Evolutionary conservation across 768 basidiomycete genomes (phyloP), one percentile per base, ranked within the genome.

Genomic region (Lentinula lateritia): DNA sequence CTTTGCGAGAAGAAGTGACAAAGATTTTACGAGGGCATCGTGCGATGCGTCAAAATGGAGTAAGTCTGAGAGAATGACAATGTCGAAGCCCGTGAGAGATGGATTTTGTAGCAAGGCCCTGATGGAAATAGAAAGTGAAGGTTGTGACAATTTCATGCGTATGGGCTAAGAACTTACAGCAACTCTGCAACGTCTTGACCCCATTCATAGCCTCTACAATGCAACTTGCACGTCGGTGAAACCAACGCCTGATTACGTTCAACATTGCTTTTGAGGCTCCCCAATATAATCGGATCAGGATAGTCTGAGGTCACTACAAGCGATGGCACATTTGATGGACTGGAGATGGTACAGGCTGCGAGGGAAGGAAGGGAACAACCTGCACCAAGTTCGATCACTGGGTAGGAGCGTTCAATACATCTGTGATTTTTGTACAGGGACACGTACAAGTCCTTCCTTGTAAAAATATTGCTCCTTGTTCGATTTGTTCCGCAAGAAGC

Each of bases 321-420:
- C 9, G 78, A 72, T 3, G 87, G 85, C 2, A 82, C 73, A 2
- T 73, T 65, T 2, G 71, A 84, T 2, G 82, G 73, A 3, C 72
- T 65, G 1, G 71, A 61, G 9, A 74, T 66, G 6, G 78, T 82
- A 45, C 85, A 76, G 39, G 83, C 66, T 1, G 92, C 75, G 1
- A 90, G 73, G 0, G 86, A 89, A 5, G 88, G 89, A 7, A 92
- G 69, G 16, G 83, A 88, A 50, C 83, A 80, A 6, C 90, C 88
- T 7, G 88, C 82, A 2, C 87, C 88, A 3, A 91, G 80, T 69
- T 92, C 90, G n/a, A 91, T 67, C 1, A 87, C 88, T 89, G 52
- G 8, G 28, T 28, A 28, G 28, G 28, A 28, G 28, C 28, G 28
- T 28, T 28, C 2, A 28, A 28, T 28, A 28, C 28, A 28, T 28